These are phyloP conservation scores for Eucalyptus microcorys DNA, from an alignment of 345 rosid species.

Conservation along the genomic window DNA sequence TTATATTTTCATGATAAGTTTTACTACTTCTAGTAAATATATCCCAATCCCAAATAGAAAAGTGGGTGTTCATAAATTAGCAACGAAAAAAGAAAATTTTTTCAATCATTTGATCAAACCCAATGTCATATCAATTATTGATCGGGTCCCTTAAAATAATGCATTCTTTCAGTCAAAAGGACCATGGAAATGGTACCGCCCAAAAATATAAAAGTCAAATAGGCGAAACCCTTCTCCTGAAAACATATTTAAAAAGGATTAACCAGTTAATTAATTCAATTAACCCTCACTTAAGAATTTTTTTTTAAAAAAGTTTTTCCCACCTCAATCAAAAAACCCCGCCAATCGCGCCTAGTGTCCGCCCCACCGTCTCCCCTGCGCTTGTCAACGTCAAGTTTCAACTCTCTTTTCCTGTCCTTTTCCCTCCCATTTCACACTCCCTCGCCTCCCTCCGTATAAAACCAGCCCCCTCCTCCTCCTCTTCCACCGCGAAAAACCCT, in stretches of 20 bases:
- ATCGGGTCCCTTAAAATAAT: neutral
- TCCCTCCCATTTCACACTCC: neutral
- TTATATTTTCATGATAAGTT: accelerated
- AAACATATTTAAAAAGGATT: neutral
- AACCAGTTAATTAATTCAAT: neutral
- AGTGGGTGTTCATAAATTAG: neutral
- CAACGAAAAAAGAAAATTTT: neutral
- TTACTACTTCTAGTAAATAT: accelerated
- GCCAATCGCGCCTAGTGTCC: neutral
- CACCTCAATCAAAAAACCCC: neutral
- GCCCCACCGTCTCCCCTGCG: neutral
- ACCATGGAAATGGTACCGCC: neutral
- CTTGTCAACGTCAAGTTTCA: neutral
- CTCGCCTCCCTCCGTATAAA: neutral
- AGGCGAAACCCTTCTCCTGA: neutral
- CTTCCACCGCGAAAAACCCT: neutral
- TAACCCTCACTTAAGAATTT: neutral
- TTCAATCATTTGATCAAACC: neutral
- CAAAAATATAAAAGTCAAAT: neutral
- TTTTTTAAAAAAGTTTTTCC: neutral
- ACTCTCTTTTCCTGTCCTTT: neutral
- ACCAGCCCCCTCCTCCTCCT: neutral
- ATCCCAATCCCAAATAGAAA: neutral
- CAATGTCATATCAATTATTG: accelerated
- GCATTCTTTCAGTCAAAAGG: neutral